These are phyloP conservation scores for Collybia nuda DNA, from an alignment of 768 basidiomycete species.

Conservation along the genomic window DNA sequence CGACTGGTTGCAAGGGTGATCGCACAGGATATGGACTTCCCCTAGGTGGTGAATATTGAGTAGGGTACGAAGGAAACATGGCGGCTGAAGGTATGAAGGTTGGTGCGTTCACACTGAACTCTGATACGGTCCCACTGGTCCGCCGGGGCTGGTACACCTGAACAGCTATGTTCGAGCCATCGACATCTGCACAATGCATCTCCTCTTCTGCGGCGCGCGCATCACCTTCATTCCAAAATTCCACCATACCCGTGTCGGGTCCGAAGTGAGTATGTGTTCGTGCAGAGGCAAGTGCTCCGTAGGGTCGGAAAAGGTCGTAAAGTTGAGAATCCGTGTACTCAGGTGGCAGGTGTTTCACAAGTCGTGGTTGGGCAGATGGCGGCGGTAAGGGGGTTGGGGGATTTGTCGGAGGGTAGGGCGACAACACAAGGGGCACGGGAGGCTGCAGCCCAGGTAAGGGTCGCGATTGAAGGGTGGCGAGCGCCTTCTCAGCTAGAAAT, in stretches of 20 bases:
- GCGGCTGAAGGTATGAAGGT: conserved; percentile 73
- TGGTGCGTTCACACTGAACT: conserved; percentile 75
- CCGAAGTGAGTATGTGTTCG: conserved; percentile 76
- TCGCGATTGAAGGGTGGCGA: conserved; percentile 80
- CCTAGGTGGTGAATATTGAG: conserved; percentile 74
- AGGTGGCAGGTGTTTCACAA: conserved; percentile 81
- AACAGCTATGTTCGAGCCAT: conserved; percentile 83
- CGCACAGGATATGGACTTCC: conserved; percentile 46
- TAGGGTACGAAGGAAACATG: conserved; percentile 58
- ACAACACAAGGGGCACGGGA: conserved; percentile 64
- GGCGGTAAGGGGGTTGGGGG: conserved; percentile 76
- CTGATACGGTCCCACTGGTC: conserved; percentile 50
- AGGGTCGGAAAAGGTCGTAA: conserved; percentile 84
- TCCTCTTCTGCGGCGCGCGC: conserved; percentile 76
- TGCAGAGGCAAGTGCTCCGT: conserved; percentile 79
- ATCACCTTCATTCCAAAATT: conserved; percentile 89
- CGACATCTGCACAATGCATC: conserved; percentile 81
- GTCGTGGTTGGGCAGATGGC: conserved; percentile 72
- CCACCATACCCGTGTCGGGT: conserved; percentile 73
- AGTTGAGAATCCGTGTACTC: conserved; percentile 69
- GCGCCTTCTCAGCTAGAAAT: conserved; percentile 78
- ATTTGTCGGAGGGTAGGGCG: conserved; percentile 80
- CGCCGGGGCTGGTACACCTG: conserved; percentile 73
- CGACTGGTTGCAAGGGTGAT: conserved; percentile 41
- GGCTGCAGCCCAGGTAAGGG: conserved; percentile 62